Evolutionary conservation across 2,329 filamentous ascomycete species (phyloP), one percentile per base, ranked within the genome.

Genomic region (Chaetomiaceae sp.): DNA sequence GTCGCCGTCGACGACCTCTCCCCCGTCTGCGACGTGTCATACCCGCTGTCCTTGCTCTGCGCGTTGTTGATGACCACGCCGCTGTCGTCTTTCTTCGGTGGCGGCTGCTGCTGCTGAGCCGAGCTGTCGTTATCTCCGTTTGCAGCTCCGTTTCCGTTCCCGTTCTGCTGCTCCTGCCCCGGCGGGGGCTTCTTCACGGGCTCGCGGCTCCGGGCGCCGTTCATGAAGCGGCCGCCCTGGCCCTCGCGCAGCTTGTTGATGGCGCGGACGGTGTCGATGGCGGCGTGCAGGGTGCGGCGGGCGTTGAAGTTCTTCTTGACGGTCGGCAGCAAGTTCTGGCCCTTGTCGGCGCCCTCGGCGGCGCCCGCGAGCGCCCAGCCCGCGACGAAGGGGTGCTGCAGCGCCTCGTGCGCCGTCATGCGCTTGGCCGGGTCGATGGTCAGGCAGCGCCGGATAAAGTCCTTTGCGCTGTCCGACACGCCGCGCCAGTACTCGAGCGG

Each of bases 401-500:
- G 75, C 21, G 83, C 83, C 64, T 85, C 87, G 69, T 97, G 90
- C 8, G 92, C 87, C 1, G 92, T 96, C 81, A 97, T 93, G 61
- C 93, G 88, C 60, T 83, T 80, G 52, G 79, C 79, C 2, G 91
- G 87, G 65, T 97, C 91, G 65, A 96, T 86, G 34, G 93, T 97
- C 48, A 99, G 77, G 66, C 93, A 99, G 57, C 83, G 80, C 60
- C 85, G 83, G 72, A 99, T 96, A 70, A 99, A 99, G 60, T 95
- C 87, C 63, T 95, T 87, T 37, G 92, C 88, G 43, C 83, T 79
- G 46, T 85, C 77, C 20, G 89, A 95, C 55, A 99, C 92, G 54
- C 89, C 89, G 56, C 91, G 87, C 93, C 93, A 99, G 77, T 97
- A 97, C 67, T 96, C 92, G 55, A 88, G 73, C 1, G 93, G 93